Percentiles rank a stretch among this genome's conserved stretches.
Evolutionary conservation across 306 rosid genomes (phyloP).

Genomic region (Delonix regia): DNA sequence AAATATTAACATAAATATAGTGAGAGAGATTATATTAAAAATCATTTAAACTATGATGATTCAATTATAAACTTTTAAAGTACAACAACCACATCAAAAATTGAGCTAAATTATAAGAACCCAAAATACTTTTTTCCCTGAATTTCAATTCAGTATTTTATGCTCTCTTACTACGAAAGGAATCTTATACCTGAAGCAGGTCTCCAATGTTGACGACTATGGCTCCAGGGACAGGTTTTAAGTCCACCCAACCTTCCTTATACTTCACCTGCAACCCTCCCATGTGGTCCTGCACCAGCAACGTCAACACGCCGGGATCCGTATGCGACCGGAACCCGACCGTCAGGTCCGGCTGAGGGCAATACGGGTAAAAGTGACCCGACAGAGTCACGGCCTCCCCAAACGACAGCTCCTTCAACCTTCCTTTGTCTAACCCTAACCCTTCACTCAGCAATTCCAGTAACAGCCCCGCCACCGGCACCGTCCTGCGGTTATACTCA

Average conservation of each 20-base stretch:
- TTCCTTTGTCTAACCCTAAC: not conserved
- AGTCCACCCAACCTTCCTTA: slow-evolving; percentile 10
- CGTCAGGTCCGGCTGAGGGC: slow-evolving; percentile 13
- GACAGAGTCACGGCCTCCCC: not conserved
- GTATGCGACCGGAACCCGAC: slow-evolving; percentile 6
- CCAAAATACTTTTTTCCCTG: not conserved
- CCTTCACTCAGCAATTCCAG: slow-evolving; percentile 11
- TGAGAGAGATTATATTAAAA: no score
- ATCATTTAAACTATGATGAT: no score
- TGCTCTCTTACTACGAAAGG: slow-evolving; percentile 45
- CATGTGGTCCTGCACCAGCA: not conserved
- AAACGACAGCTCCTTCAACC: not conserved
- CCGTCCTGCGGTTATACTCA: not conserved
- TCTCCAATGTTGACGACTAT: slow-evolving; percentile 6
- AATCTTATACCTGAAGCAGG: slow-evolving; percentile 10
- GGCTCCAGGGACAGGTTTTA: not conserved
- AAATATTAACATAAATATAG: no score
- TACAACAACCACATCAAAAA: no score
- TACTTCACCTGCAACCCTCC: slow-evolving; percentile 11
- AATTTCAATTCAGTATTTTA: not conserved
- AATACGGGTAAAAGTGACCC: slow-evolving; percentile 1
- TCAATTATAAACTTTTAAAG: no score
- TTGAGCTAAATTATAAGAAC: no score
- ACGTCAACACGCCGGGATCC: not conserved
- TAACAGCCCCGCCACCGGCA: not conserved